Base-by-base conservation (phyloP, 177 flowering plant species). In the Vitis hybrid region DNA sequence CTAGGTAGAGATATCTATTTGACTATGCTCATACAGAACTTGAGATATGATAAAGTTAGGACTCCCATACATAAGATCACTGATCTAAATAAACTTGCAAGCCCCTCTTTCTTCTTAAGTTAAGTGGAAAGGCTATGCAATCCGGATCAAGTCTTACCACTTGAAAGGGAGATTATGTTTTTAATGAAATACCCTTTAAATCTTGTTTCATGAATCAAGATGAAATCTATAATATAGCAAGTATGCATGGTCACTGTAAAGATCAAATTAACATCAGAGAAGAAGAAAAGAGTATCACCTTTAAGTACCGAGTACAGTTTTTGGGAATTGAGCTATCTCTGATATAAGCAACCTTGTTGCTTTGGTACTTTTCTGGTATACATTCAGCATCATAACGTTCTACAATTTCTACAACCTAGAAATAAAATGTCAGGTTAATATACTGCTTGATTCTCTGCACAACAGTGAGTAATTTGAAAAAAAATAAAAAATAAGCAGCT, bases 331-430 rank as follows among this genome's bases (percentile, higher is more conserved):
- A 84, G 58, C 44, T 64, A 68, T 90, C 86, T 77, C 77, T 79
- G 58, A 92, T 86, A 63, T 84, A 92, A 57, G 87, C 83, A 71
- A 86, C 77, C 76, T 83, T 92, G 69, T 90, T 77, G 70, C 81
- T 77, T 78, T 70, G 83, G 66, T 66, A 87, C 67, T 22, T 62
- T 53, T 75, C 84, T 31, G 92, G 95, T 31, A 92, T 73, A 77
- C 97, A 92, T 4, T 87, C 92, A 74, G 73, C 70, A 69, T 92
- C 95, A 81, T 92, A 92, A 13, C 90, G 80, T 9, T 87, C 86
- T 47, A 92, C 90, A 76, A 89, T 84, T 80, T 92, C 97, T 54
- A 87, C 85, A 68, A 90, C 95, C 97, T 92, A 73, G 49, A 79
- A 62, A 67, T 15, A 51, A 70, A 56, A 75, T 60, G 15, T 59